phyloP scores from a whole-genome alignment of 352 stramenopile genomes.

The Vaucheria bursata region DNA sequence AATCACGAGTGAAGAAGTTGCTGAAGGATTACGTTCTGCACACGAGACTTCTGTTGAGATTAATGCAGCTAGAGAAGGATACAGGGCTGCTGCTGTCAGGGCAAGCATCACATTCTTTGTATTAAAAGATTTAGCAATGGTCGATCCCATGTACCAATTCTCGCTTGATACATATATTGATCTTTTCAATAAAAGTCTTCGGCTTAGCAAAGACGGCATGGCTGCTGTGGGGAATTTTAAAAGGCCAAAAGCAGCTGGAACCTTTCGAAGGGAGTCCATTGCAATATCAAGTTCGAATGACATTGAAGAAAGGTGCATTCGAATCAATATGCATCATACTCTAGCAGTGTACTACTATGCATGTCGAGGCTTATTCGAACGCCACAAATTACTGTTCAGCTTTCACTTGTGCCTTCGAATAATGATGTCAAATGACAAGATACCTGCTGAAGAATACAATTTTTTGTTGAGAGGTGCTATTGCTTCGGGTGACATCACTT shows the following conservation, averaged over 20 bases:
- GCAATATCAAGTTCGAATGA: neutral
- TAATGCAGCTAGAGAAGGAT: slow-evolving; percentile 80
- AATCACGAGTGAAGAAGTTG: slow-evolving; percentile 82
- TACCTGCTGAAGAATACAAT: slow-evolving; percentile 81
- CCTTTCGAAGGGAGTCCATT: neutral
- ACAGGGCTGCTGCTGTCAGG: slow-evolving; percentile 75
- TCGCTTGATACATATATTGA: slow-evolving; percentile 84
- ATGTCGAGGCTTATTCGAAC: slow-evolving; percentile 85
- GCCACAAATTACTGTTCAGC: slow-evolving; percentile 88
- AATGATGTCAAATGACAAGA: slow-evolving; percentile 75
- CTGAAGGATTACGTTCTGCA: slow-evolving; percentile 67
- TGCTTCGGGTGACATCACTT: slow-evolving; percentile 48
- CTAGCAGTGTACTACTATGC: slow-evolving; percentile 87
- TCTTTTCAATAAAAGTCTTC: slow-evolving; percentile 85
- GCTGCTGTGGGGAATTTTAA: neutral
- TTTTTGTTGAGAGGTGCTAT: slow-evolving; percentile 81
- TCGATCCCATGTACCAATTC: slow-evolving; percentile 96
- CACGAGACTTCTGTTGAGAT: slow-evolving; percentile 92
- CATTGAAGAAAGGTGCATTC: slow-evolving; percentile 55
- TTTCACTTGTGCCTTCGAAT: slow-evolving; percentile 80
- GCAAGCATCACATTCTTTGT: slow-evolving; percentile 90
- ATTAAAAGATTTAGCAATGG: slow-evolving; percentile 81
- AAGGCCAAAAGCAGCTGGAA: neutral
- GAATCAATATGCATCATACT: slow-evolving; percentile 90
- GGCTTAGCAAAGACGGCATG: slow-evolving; percentile 40